phyloP scores from a whole-genome alignment of 768 basidiomycete species.

The Calocera cornea region DNA sequence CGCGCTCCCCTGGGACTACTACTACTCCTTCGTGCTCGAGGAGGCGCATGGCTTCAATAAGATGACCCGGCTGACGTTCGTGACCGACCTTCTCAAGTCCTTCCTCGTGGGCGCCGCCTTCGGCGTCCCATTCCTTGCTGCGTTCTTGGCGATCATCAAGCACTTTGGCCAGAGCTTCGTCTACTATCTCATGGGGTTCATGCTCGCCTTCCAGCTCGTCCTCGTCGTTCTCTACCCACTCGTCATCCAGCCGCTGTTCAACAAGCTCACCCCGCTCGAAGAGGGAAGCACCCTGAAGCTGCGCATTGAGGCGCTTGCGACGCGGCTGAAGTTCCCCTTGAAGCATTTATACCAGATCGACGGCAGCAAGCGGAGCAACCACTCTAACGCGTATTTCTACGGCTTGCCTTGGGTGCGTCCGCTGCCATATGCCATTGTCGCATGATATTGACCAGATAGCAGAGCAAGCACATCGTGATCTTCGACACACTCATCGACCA shows the following conservation, averaged over 20 bases:
- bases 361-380: conserved; percentile 87
- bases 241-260: conserved; percentile 90
- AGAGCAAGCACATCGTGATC: conserved; percentile 92
- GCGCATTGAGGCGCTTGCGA: conserved; percentile 64
- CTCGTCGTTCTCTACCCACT: conserved; percentile 76
- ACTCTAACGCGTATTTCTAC: conserved; percentile 98
- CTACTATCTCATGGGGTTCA: conserved; percentile 83
- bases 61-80: conserved; percentile 60
- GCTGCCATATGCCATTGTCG: background rate
- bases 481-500: conserved; percentile 95
- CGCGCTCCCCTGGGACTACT: conserved; percentile 60
- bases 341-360: conserved; percentile 95
- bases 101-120: conserved; percentile 58
- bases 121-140: conserved; percentile 74
- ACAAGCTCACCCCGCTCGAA: conserved; percentile 81
- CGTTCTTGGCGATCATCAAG: conserved; percentile 76
- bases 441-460: background rate
- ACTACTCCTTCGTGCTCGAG: conserved; percentile 87
- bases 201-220: conserved; percentile 72
- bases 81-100: conserved; percentile 67
- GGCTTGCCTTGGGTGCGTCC: conserved; percentile 74
- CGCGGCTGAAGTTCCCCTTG: conserved; percentile 79
- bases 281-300: conserved; percentile 54
- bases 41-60: conserved; percentile 97
- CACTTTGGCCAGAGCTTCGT: conserved; percentile 92